Evolutionary conservation across 2,329 filamentous ascomycete genomes (phyloP), one percentile per base, ranked within the genome.

Genomic region (Ophiostoma ips): DNA sequence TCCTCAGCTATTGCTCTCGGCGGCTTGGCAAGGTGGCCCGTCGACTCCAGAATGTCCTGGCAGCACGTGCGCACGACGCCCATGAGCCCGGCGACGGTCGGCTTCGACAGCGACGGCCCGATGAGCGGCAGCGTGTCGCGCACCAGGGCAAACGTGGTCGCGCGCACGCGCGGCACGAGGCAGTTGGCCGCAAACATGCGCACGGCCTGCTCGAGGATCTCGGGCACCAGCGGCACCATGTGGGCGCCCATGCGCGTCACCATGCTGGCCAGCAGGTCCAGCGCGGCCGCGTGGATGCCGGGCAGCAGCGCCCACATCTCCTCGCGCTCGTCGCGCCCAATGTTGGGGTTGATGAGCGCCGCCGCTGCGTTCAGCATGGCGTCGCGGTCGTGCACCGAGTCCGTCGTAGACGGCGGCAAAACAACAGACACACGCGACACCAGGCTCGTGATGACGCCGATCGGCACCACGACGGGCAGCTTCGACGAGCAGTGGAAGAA

Each of bases 261-360:
- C 43, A 92, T 60, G 11, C 69, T 64, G 9, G 71, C 63, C 19
- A 86, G 65, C 1, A 94, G 65, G 19, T 75, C 65, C 49, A 94
- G 67, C n/a, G 78, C 75, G 13, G 83, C 79, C 13, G 80, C 65
- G 59, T 95, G 87, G 36, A 95, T 76, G 10, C 75, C 71, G 5
- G 89, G 85, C 11, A 95, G 71, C 16, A 77, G 70, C 44, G 75
- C 68, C 77, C 84, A 89, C 3, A 95, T 71, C 41, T 81, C 77
- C 49, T 94, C 87, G 53, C 83, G 82, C 64, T 95, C 90, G 46
- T 94, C 85, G 53, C 83, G 77, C 31, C 80, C 75, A 55, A 92
- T 77, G 55, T 86, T 82, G 8, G 80, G 71, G 57, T 88, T 89
- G 52, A 81, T 71, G 53, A 81, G 76, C n/a, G 78, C n/a, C n/a